Conservation (phyloP, 1,139 yeast genomes). For the Debaryomycetaceae sp. region DNA sequence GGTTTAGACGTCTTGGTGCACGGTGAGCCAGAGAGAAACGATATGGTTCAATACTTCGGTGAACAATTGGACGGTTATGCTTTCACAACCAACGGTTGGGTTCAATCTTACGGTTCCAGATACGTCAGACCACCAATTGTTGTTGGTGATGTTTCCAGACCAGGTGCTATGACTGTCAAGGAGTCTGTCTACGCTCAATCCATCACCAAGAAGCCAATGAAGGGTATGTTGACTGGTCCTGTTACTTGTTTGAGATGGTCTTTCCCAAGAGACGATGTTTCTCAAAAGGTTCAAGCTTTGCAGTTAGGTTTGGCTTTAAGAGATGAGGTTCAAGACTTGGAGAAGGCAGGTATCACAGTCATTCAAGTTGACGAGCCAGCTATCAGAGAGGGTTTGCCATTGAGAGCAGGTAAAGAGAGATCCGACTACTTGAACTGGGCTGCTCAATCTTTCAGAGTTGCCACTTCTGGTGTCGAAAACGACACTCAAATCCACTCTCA, state of each 20-base stretch:
- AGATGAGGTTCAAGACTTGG: slow-evolving; percentile 97
- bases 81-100: slow-evolving; percentile 99
- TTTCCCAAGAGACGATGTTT: slow-evolving; percentile 98
- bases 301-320: slow-evolving; percentile 97
- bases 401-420: slow-evolving; percentile 97
- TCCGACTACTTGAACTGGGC: slow-evolving; percentile 97
- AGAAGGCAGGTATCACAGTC: slow-evolving; percentile 96
- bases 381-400: slow-evolving; percentile 99
- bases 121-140: slow-evolving; percentile 99
- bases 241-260: slow-evolving; percentile 99
- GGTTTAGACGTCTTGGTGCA: slow-evolving; percentile 97
- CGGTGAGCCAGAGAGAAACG: slow-evolving; percentile 99
- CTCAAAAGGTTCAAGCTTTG: slow-evolving; percentile 91
- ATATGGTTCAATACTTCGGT: slow-evolving; percentile 99
- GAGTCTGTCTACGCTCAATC: slow-evolving; percentile 99
- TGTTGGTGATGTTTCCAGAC: slow-evolving; percentile 99
- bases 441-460: slow-evolving; percentile 99
- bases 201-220: slow-evolving; percentile 90
- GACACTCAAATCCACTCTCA: slow-evolving; percentile 98
- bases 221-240: slow-evolving; percentile 99
- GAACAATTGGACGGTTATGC: slow-evolving; percentile 98
- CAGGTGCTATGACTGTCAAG: slow-evolving; percentile 97
- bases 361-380: slow-evolving; percentile 99
- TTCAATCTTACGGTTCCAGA: slow-evolving; percentile 99
- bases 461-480: slow-evolving; percentile 96